phyloP scores from a whole-genome alignment of 1,284 basidiomycete species.

The Sphaerobolus stellatus region DNA sequence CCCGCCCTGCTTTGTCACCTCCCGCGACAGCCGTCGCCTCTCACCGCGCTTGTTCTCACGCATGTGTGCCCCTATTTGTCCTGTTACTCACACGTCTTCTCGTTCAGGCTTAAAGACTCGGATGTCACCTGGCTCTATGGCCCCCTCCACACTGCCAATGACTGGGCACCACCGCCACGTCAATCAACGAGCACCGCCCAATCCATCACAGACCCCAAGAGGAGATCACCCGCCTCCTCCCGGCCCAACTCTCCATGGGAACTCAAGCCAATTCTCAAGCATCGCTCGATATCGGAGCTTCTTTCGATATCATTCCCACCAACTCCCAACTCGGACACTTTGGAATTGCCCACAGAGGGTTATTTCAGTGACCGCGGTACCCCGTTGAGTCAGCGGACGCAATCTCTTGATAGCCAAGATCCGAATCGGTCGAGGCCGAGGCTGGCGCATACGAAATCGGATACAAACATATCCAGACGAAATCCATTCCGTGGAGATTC shows the following conservation, averaged over 20 bases:
- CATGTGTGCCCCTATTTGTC: too few species aligned
- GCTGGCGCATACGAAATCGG: constrained; percentile 79
- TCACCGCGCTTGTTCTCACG: too few species aligned
- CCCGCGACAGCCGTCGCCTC: too few species aligned
- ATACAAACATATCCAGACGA: constrained; percentile 60
- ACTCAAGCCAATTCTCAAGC: constrained; percentile 92
- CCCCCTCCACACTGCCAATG: constrained; percentile 88
- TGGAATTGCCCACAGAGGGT: constrained; percentile 33
- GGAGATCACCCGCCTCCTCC: constrained; percentile 1
- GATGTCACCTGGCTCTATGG: constrained; percentile 99
- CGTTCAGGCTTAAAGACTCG: constrained; percentile 92
- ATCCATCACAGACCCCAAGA: constrained; percentile 34
- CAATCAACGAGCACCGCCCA: constrained; percentile 4
- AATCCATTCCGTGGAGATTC: constrained; percentile 59
- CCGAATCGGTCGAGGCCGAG: constrained; percentile 46
- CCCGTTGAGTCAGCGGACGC: constrained; percentile 11
- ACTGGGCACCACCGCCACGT: constrained; percentile 51
- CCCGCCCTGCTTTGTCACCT: too few species aligned
- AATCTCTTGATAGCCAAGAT: constrained; percentile 20
- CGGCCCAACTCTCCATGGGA: constrained; percentile 28
- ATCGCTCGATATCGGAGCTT: constrained; percentile 90
- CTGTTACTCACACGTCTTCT: constrained; percentile 12
- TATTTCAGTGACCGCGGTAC: constrained; percentile 26
- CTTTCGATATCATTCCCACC: constrained; percentile 61
- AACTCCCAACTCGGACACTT: constrained; percentile 40